Evolutionary conservation across 305 asterid species (phyloP).

Genomic region (Fraxinus xanthoxyloides): DNA sequence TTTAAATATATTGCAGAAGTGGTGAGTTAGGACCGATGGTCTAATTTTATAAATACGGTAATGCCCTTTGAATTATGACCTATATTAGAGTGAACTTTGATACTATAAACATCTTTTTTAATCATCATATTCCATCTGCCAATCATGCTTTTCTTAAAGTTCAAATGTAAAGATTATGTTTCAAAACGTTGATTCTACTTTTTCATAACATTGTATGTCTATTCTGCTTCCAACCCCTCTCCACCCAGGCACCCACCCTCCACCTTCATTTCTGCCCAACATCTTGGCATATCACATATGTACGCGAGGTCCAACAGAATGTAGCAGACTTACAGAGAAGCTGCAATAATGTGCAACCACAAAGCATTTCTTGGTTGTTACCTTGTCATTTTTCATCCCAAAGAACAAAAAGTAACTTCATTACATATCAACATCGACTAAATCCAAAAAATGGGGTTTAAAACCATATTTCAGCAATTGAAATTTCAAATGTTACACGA

Average conservation of each 20-base stretch:
- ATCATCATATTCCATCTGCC: background rate
- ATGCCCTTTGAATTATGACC: background rate
- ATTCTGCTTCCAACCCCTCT: background rate
- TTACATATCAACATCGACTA: background rate
- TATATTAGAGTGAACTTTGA: background rate
- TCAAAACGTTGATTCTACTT: background rate
- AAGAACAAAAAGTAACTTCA: background rate
- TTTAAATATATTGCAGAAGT: background rate
- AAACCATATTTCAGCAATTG: background rate
- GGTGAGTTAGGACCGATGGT: background rate
- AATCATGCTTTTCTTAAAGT: background rate
- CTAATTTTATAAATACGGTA: no score
- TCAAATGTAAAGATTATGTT: background rate
- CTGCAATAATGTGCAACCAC: background rate
- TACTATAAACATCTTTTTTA: background rate
- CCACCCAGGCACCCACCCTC: background rate
- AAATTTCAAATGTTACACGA: background rate
- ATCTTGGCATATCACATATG: background rate
- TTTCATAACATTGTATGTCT: background rate
- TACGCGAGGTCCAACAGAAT: background rate
- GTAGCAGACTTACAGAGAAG: background rate
- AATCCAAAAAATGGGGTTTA: background rate
- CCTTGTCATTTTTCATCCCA: background rate
- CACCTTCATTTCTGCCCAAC: background rate
- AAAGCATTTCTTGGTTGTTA: background rate